Evolutionary conservation across 148 eudicot species (phyloP).

Genomic region (Beta vulgaris): DNA sequence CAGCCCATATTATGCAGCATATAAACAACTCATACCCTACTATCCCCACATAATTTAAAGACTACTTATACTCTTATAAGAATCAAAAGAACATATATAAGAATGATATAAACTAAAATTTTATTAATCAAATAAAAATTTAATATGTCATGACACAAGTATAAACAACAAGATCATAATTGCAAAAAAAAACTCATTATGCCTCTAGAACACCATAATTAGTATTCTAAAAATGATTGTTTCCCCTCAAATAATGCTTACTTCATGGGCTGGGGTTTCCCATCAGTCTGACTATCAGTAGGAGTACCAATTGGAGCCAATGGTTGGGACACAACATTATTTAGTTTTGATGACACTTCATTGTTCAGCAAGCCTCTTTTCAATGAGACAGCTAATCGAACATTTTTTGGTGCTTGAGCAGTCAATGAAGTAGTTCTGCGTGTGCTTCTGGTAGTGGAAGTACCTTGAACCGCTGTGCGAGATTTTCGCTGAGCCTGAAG

Average conservation of each 20-base stretch:
- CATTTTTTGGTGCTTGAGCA: conserved; percentile 38
- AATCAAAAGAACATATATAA: too few relatives aligned
- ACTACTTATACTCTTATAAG: too few relatives aligned
- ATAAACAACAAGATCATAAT: too few relatives aligned
- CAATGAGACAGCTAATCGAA: conserved; percentile 32
- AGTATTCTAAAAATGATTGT: too few relatives aligned
- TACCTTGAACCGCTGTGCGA: conserved; percentile 41
- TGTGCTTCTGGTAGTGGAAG: conserved; percentile 29
- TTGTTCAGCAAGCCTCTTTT: conserved; percentile 34
- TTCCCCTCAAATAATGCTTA: conserved; percentile 27
- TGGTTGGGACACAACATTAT: conserved; percentile 41
- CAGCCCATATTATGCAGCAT: too few relatives aligned
- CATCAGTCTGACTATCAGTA: conserved; percentile 46
- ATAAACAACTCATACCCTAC: too few relatives aligned
- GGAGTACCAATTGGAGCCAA: conserved; percentile 77
- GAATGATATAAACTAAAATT: too few relatives aligned
- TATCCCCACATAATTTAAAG: too few relatives aligned
- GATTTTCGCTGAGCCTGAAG: conserved; percentile 56
- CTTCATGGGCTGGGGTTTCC: conserved; percentile 47
- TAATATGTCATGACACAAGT: too few relatives aligned
- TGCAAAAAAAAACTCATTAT: too few relatives aligned
- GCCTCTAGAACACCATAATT: too few relatives aligned
- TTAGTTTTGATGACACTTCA: conserved; percentile 41
- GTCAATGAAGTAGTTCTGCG: conserved; percentile 32
- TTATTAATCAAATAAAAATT: too few relatives aligned